These are phyloP conservation scores for Coix lacrymajobi DNA, from an alignment of 176 grass and related monocot genomes.

Conservation along the genomic window DNA sequence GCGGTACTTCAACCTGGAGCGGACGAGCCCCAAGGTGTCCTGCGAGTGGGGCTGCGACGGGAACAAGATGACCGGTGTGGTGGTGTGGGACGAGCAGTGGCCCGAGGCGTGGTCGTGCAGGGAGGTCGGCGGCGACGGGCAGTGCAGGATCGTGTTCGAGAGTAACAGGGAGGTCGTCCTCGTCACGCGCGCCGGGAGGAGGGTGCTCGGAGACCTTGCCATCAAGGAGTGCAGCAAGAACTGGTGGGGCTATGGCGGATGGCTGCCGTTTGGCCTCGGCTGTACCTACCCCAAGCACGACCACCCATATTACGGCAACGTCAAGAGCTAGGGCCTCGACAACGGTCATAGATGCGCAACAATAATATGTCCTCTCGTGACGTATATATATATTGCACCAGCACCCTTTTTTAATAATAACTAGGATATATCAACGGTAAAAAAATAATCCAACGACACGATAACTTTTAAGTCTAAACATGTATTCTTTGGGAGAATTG, in stretches of 20 bases:
- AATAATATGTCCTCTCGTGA: not conserved
- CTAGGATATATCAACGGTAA: no score
- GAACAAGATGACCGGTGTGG: constrained; percentile 11
- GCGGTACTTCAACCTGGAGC: not conserved
- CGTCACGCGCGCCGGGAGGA: not conserved
- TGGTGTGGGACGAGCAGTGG: constrained; percentile 25
- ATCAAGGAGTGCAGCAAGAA: constrained; percentile 20
- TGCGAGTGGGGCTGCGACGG: constrained; percentile 3
- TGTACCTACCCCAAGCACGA: constrained; percentile 1
- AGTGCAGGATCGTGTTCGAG: constrained; percentile 19
- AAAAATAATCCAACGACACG: no score
- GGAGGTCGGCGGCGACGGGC: not conserved
- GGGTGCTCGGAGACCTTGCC: constrained; percentile 11
- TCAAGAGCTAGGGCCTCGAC: not conserved
- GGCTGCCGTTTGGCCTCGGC: constrained; percentile 4
- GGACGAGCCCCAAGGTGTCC: not conserved
- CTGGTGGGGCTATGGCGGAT: not conserved
- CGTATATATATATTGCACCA: no score
- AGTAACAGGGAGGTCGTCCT: constrained; percentile 9
- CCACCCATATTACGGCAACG: not conserved
- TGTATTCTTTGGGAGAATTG: no score
- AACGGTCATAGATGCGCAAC: not conserved
- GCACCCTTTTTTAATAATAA: no score
- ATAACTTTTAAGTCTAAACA: no score
- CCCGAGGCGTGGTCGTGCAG: constrained; percentile 21